Percentiles rank a stretch among this genome's conserved stretches.
Evolutionary conservation across 768 basidiomycete species (phyloP).

Genomic region (Leucocoprinus leucothites): DNA sequence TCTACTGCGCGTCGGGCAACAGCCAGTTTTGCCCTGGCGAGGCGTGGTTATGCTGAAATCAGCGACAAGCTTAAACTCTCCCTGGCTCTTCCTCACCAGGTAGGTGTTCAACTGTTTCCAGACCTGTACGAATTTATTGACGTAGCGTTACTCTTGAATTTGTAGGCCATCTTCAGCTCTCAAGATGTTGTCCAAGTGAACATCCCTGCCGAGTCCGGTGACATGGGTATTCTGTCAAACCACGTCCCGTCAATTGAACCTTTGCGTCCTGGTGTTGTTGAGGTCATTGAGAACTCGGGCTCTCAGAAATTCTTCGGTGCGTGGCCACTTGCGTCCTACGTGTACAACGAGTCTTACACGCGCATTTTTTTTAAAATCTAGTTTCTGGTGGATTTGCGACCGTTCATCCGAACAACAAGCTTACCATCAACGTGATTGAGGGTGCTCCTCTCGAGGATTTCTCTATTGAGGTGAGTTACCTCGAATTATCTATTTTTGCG

Average conservation of each 20-base stretch:
- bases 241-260: constrained; percentile 98
- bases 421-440: constrained; percentile 97
- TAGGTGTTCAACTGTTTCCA: constrained; percentile 32
- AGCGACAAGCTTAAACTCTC: constrained; percentile 91
- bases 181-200: constrained; percentile 95
- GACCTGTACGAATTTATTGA: background rate
- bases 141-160: background rate
- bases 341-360: background rate
- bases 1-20: constrained; percentile 61
- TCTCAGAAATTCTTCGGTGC: constrained; percentile 98
- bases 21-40: constrained; percentile 45
- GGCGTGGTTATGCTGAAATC: constrained; percentile 90
- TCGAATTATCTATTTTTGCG: background rate
- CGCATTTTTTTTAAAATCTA: constrained; percentile 26
- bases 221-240: constrained; percentile 99
- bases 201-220: constrained; percentile 88
- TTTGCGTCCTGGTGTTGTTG: constrained; percentile 89
- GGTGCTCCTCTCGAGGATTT: constrained; percentile 90
- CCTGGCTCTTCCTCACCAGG: constrained; percentile 93
- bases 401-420: constrained; percentile 93
- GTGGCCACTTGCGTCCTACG: constrained; percentile 33
- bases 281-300: constrained; percentile 81
- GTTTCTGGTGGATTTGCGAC: constrained; percentile 97
- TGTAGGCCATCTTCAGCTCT: constrained; percentile 86
- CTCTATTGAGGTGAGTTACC: constrained; percentile 72